Conservation (phyloP, 2,329 filamentous ascomycete genomes). For the Epichloe gansuensis region DNA sequence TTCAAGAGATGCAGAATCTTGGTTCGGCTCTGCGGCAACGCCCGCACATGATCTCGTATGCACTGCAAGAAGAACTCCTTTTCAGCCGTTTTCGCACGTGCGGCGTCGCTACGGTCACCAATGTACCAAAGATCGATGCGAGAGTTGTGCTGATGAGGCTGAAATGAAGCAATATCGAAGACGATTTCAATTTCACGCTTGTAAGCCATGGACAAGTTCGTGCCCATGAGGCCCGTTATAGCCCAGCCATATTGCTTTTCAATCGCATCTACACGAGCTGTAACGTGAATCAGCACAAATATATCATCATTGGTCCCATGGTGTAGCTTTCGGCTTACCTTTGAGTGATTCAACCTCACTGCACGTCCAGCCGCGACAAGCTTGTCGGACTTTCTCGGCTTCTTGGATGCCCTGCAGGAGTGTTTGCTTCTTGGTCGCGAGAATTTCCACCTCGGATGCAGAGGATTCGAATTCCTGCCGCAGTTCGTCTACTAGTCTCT, state of each 20-base stretch:
- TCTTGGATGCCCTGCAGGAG: constrained; percentile 64
- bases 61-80: constrained; percentile 65
- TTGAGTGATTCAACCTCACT: constrained; percentile 70
- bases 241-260: constrained; percentile 60
- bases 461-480: constrained; percentile 54
- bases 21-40: constrained; percentile 44
- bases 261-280: constrained; percentile 51
- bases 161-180: constrained; percentile 54
- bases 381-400: constrained; percentile 72
- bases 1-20: constrained; percentile 43
- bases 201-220: constrained; percentile 61
- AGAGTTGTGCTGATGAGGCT: constrained; percentile 30
- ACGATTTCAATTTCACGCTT: constrained; percentile 58
- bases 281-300: constrained; percentile 22
- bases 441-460: constrained; percentile 47
- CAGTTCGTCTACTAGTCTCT: constrained; percentile 51
- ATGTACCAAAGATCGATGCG: constrained; percentile 61
- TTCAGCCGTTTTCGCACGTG: constrained; percentile 46
- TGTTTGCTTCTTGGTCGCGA: constrained; percentile 53
- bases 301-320: background rate
- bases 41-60: constrained; percentile 54
- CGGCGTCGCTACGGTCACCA: constrained; percentile 40
- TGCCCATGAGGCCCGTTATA: constrained; percentile 50
- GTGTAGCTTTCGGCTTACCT: constrained; percentile 33
- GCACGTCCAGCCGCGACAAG: constrained; percentile 79